phyloP scores from a whole-genome alignment of 257 asterid genomes.

The Eucommia ulmoides region DNA sequence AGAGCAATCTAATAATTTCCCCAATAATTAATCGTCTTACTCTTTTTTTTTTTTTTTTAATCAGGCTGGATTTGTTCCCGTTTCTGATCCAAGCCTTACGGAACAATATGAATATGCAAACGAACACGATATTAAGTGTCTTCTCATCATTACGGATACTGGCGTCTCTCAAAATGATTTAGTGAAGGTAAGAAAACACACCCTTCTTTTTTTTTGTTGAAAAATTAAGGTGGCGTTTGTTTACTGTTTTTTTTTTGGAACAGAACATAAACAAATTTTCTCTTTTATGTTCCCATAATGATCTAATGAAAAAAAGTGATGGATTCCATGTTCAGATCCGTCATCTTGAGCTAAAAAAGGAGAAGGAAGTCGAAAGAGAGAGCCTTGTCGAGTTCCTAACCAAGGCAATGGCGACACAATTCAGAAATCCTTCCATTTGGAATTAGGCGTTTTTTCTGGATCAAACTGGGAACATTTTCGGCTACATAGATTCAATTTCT shows the following conservation, averaged over 20 bases:
- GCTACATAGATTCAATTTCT: too few relatives aligned
- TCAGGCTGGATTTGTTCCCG: constrained; percentile 88
- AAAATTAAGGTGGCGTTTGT: too few relatives aligned
- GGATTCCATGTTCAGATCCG: constrained; percentile 56
- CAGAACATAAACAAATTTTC: too few relatives aligned
- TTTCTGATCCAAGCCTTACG: constrained; percentile 81
- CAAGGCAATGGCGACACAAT: constrained; percentile 73
- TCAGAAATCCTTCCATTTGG: constrained; percentile 90
- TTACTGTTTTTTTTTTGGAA: too few relatives aligned
- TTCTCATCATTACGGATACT: constrained; percentile 69
- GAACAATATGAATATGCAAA: constrained; percentile 96
- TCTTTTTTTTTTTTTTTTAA: too few relatives aligned
- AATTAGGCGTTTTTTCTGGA: constrained; percentile 26
- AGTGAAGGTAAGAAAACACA: constrained; percentile 52
- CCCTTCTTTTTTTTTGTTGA: too few relatives aligned
- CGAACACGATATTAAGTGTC: constrained; percentile 85
- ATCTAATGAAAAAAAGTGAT: too few relatives aligned
- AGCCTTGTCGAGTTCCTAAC: constrained; percentile 58
- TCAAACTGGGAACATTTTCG: too few relatives aligned
- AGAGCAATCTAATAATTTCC: too few relatives aligned
- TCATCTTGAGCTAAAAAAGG: constrained; percentile 90
- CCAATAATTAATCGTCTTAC: too few relatives aligned
- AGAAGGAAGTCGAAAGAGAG: constrained; percentile 61
- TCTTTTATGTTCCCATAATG: too few relatives aligned
- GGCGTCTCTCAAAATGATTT: constrained; percentile 69